phyloP scores from a whole-genome alignment of 257 asterid genomes.

The Solanum chiquidenum region DNA sequence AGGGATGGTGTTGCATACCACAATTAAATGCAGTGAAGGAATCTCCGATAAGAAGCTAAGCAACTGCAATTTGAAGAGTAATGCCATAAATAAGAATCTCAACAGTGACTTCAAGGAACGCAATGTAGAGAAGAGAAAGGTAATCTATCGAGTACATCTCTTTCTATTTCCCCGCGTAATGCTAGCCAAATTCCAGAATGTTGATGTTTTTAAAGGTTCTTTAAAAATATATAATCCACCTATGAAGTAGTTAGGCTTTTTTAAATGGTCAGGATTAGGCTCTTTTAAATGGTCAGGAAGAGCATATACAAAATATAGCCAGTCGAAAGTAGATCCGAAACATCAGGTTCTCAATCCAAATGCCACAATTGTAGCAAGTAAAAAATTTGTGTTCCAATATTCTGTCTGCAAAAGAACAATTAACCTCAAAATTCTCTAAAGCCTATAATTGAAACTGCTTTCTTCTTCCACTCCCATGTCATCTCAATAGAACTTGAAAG shows the following conservation, averaged over 20 bases:
- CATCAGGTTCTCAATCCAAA: neutral
- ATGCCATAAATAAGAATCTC: neutral
- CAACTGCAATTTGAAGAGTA: constrained; percentile 33
- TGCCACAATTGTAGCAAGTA: neutral
- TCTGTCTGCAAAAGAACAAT: neutral
- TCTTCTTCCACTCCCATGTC: neutral
- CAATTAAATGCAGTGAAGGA: constrained; percentile 59
- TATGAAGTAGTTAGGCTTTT: neutral
- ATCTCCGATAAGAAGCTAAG: constrained; percentile 75
- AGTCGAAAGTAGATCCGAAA: neutral
- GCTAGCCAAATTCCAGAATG: neutral
- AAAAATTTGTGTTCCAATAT: neutral
- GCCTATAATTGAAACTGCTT: neutral
- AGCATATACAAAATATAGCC: neutral
- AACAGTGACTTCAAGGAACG: neutral
- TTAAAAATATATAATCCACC: neutral
- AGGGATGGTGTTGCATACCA: constrained; percentile 42
- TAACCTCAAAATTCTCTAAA: neutral
- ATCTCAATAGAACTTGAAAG: neutral
- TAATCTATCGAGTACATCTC: neutral
- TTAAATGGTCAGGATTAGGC: neutral
- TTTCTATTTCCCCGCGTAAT: neutral
- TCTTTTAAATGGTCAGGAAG: neutral
- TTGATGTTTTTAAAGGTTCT: neutral
- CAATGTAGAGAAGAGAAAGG: neutral